Evolutionary conservation across 1,139 yeast genomes (phyloP), one percentile per base, ranked within the genome.

Genomic region (Blastobotrys persicus): DNA sequence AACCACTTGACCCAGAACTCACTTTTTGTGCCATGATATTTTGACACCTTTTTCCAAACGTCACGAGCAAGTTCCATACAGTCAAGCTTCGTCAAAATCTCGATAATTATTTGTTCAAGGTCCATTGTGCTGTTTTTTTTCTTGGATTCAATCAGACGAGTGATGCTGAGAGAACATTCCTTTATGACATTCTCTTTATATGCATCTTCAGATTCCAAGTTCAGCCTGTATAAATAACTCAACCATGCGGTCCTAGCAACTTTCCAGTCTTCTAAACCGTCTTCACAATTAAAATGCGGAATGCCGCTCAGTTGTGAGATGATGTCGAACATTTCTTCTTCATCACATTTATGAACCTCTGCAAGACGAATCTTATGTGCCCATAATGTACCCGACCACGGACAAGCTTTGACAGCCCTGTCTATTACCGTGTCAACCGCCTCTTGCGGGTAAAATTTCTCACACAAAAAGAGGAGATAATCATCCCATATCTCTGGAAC

Each of bases 1-100:
- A 67, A 62, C 6, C 74, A 73, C 47, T 65, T 70, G 5, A 79
- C 52, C 85, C 85, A 82, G 9, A 75, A 69, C 20, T 75, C 80
- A 13, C 73, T 61, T 52, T 76, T 73, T 2, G 59, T 51, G 0
- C 63, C 54, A 48, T 69, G 75, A 0, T 50, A 56, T 2, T 59
- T 58, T 3, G 72, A 49, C 28, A 79, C 55, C n/a, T 47, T 46
- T 1, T 59, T 53, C 48, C 77, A 54, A 2, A 70, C 50, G 0
- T 49, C 43, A 12, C 68, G 53, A 0, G 78, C 78, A 23, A 51
- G 52, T 3, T 48, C 34, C 44, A 19, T 41, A 31, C 44, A 47
- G 17, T 47, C 42, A 3, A 33, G 11, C 14, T 32, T 34, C 4
- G 39, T 42, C 19, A 47, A 23, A 3, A 37, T 48, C 19, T 49